Base-by-base conservation (phyloP, 2,329 filamentous ascomycete genomes). In the Exophiala sp. region DNA sequence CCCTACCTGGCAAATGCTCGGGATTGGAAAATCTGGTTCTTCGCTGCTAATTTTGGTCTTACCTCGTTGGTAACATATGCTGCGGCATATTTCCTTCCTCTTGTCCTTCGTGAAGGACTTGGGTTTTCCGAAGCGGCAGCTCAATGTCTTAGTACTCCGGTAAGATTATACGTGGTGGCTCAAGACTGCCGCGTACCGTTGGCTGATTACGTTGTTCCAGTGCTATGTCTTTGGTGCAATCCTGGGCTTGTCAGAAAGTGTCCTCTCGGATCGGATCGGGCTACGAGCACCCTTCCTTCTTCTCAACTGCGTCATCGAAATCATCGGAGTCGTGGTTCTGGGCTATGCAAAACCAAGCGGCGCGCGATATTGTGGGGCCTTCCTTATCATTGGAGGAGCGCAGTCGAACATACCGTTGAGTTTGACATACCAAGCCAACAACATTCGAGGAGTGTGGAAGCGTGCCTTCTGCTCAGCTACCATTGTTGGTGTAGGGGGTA, bases 391-490 rank as follows among this genome's bases (percentile, higher is more conserved):
- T 0, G 86, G 86, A 0, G 88, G 87, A 5, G 83, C 85, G 58
- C 90, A 90, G 70, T 80, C 84, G 61, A 94, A 92, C 67, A 77
- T 92, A 5, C 89, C 90, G 0, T 77, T 83, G 1, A 76, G 82
- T 46, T 83, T 95, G 75, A 80, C 88, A 0, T 92, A 89, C 72
- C 89, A 92, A 72, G 87, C 88, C 41, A 94, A 92, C 72, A 95
- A 95, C 71, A 86, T 95, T 65, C 84, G 87, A 46, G 89, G 89
- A 0, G 88, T 92, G 72, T 94, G 89, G 88, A 94, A 91, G 74
- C 83, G 89, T 42, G 89, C 89, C 0, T 85, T 60, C 34, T 60
- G 58, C 36, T 58, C 55, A 16, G 55, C 59, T n/a, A 59, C 50
- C 5, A 41, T 60, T 29, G 59, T 60, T 33, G 57, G 56, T 29